A percentile compares a stretch with the other conserved stretches of the same genome.
Conservation (phyloP, 768 basidiomycete species). For the Imleria badia region DNA sequence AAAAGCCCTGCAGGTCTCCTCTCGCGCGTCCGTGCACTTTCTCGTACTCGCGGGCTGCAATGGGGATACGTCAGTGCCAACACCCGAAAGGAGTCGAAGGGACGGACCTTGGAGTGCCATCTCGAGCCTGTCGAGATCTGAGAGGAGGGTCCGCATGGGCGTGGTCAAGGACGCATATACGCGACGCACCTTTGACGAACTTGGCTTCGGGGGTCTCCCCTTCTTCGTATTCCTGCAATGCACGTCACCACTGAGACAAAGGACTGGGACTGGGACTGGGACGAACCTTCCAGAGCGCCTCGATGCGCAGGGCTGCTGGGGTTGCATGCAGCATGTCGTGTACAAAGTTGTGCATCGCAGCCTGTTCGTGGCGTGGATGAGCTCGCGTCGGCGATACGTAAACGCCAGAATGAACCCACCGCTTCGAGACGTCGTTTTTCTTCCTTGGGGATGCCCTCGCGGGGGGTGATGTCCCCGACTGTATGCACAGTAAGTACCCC, state of each 20-base stretch:
- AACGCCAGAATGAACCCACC: slow-evolving; percentile 36
- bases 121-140: slow-evolving; percentile 85
- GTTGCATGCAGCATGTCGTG: slow-evolving; percentile 84
- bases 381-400: neutral
- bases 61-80: neutral
- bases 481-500: neutral
- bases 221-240: slow-evolving; percentile 79
- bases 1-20: slow-evolving; percentile 66
- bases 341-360: slow-evolving; percentile 89
- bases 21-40: slow-evolving; percentile 42
- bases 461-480: slow-evolving; percentile 94
- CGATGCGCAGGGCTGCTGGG: slow-evolving; percentile 65
- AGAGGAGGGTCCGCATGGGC: neutral
- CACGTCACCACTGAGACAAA: neutral
- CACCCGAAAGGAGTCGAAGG: neutral
- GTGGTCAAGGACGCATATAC: neutral
- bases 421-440: slow-evolving; percentile 79
- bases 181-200: slow-evolving; percentile 74
- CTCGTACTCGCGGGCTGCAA: slow-evolving; percentile 75
- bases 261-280: too few species aligned
- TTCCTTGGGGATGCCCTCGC: slow-evolving; percentile 78
- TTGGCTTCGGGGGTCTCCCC: slow-evolving; percentile 69
- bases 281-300: slow-evolving; percentile 63
- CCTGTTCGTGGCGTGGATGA: slow-evolving; percentile 40
- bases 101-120: slow-evolving; percentile 77